Percentiles rank a stretch among this genome's conserved stretches.
These are phyloP conservation scores for Tetragonia tetragonoides DNA, from an alignment of 148 eudicot species.

Conservation along the genomic window DNA sequence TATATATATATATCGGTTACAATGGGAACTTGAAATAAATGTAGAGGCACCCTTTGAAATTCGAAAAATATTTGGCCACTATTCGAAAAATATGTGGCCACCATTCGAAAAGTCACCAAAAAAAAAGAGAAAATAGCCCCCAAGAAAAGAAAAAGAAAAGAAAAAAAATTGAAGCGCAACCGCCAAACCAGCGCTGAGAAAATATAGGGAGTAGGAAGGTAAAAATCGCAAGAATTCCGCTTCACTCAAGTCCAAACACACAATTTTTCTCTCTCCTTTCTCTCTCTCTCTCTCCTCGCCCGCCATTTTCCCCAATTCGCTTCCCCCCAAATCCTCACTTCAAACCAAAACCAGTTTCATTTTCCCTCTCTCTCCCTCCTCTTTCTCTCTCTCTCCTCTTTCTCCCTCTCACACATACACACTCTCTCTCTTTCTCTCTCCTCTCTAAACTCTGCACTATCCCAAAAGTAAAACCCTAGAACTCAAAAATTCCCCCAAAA, in stretches of 20 bases:
- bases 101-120: too few species aligned
- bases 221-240: too few species aligned
- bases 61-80: too few species aligned
- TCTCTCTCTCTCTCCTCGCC: slow-evolving; percentile 8
- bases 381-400: slow-evolving; percentile 1
- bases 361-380: neutral
- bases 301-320: slow-evolving; percentile 23
- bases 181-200: too few species aligned
- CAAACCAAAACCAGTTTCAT: neutral
- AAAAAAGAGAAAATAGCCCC: too few species aligned
- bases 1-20: too few species aligned
- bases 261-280: neutral
- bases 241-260: neutral
- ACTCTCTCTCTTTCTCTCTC: slow-evolving; percentile 4
- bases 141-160: too few species aligned
- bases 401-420: neutral
- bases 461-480: slow-evolving; percentile 24
- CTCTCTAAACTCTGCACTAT: neutral
- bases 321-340: slow-evolving; percentile 12
- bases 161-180: too few species aligned
- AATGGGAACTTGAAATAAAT: too few species aligned
- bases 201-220: too few species aligned
- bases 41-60: too few species aligned
- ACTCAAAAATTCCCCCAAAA: slow-evolving; percentile 14
- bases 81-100: too few species aligned